phyloP scores from a whole-genome alignment of 768 basidiomycete genomes.

The Dacryopinax primogenitus region DNA sequence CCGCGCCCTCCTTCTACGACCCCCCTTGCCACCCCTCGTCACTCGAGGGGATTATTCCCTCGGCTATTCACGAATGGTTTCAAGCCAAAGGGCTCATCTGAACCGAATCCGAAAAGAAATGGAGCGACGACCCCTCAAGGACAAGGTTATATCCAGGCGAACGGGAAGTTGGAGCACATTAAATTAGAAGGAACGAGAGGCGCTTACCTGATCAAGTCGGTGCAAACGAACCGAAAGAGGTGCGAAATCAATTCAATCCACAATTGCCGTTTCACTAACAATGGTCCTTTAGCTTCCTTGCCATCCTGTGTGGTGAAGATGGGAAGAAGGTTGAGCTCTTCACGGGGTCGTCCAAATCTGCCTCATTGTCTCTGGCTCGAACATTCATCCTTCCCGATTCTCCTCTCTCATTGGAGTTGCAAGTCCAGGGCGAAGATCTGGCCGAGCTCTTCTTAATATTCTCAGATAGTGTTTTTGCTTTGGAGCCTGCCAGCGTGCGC shows the following conservation, averaged over 20 bases:
- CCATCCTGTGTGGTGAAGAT: conserved; percentile 82
- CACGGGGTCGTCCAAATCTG: conserved; percentile 81
- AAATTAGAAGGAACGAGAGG: conserved; percentile 87
- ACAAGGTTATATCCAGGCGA: conserved; percentile 41
- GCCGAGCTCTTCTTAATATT: conserved; percentile 88
- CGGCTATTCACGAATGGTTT: conserved; percentile 58
- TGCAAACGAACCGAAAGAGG: conserved; percentile 86
- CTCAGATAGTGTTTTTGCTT: conserved; percentile 79
- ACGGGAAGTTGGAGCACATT: conserved; percentile 75
- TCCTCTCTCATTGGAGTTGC: conserved; percentile 71
- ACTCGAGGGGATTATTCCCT: conserved; percentile 44
- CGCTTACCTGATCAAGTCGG: conserved; percentile 67
- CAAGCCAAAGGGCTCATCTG: conserved; percentile 37
- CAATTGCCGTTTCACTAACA: neutral
- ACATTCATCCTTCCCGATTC: conserved; percentile 89
- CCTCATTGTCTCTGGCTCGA: conserved; percentile 66
- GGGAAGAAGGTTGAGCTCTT: conserved; percentile 91
- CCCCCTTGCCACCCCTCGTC: neutral
- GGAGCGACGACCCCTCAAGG: neutral
- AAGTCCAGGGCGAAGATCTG: conserved; percentile 83
- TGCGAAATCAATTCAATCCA: conserved; percentile 24
- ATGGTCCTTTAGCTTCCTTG: conserved; percentile 53
- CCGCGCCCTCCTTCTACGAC: neutral
- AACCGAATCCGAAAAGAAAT: conserved; percentile 5
- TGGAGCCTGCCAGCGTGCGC: conserved; percentile 84